Conservation (phyloP, 306 rosid species). For the Cicer cuneatum region DNA sequence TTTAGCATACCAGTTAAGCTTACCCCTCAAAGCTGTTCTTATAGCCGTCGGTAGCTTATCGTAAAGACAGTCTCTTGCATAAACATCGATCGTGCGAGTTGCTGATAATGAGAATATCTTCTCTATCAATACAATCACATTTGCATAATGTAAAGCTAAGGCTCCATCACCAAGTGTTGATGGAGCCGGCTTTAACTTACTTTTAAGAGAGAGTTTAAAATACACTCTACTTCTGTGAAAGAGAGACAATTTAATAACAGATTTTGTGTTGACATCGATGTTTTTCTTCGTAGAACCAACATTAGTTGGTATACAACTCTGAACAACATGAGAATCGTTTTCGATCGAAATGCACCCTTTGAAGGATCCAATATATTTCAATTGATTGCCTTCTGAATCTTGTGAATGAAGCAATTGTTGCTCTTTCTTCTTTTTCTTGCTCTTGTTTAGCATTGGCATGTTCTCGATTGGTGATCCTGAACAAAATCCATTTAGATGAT, state of each 20-base stretch:
- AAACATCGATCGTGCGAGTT: slow-evolving; percentile 51
- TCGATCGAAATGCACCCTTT: slow-evolving; percentile 55
- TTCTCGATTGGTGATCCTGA: slow-evolving; percentile 42
- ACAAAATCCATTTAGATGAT: slow-evolving; percentile 35
- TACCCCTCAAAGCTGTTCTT: slow-evolving; percentile 58
- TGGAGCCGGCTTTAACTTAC: slow-evolving; percentile 49
- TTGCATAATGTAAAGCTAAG: slow-evolving; percentile 79
- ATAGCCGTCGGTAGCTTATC: slow-evolving; percentile 63
- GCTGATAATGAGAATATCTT: slow-evolving; percentile 54
- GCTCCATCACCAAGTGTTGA: slow-evolving; percentile 75
- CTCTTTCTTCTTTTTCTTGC: slow-evolving; percentile 44
- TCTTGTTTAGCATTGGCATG: slow-evolving; percentile 37
- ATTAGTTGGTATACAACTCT: slow-evolving; percentile 40
- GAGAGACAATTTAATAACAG: slow-evolving; percentile 41
- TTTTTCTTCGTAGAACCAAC: slow-evolving; percentile 61
- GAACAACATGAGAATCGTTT: slow-evolving; percentile 51
- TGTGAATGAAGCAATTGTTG: slow-evolving; percentile 40
- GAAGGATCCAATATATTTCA: slow-evolving; percentile 47
- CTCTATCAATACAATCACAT: slow-evolving; percentile 66
- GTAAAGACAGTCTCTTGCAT: slow-evolving; percentile 67
- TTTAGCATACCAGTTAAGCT: slow-evolving; percentile 58
- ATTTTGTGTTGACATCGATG: slow-evolving; percentile 24
- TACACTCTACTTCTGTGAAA: slow-evolving; percentile 51
- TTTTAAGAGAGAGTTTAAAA: slow-evolving; percentile 53
- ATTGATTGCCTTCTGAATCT: slow-evolving; percentile 44